Evolutionary conservation across 352 stramenopile genomes (phyloP).

Genomic region (Pythium dissimile): DNA sequence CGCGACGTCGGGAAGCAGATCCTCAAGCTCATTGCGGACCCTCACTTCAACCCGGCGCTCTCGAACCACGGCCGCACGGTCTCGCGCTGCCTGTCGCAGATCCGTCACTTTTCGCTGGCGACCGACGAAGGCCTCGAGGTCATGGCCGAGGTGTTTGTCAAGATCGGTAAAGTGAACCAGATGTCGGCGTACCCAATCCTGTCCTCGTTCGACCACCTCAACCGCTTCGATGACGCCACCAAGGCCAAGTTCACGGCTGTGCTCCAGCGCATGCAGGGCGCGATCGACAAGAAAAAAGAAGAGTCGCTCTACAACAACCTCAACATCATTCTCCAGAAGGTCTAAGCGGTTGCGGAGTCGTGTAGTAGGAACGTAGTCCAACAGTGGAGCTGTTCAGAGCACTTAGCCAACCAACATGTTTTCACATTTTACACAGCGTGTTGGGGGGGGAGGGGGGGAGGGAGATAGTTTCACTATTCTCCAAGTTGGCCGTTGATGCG

Average conservation of each 20-base stretch:
- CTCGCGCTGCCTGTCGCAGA: conserved; percentile 61
- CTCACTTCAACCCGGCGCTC: conserved; percentile 73
- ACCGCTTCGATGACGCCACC: conserved; percentile 59
- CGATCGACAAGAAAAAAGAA: conserved; percentile 78
- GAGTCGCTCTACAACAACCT: conserved; percentile 85
- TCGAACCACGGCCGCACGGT: conserved; percentile 72
- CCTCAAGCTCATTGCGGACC: conserved; percentile 51
- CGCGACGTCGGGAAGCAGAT: conserved; percentile 73
- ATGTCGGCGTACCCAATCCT: conserved; percentile 81
- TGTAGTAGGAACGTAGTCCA: background rate
- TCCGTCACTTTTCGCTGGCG: conserved; percentile 65
- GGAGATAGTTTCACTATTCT: too few relatives aligned
- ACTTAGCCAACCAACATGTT: too few relatives aligned
- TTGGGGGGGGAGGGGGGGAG: too few relatives aligned
- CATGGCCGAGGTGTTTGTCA: conserved; percentile 65
- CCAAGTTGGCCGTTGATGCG: too few relatives aligned
- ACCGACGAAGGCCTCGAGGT: conserved; percentile 76
- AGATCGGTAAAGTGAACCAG: conserved; percentile 84
- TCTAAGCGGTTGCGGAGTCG: conserved; percentile 24
- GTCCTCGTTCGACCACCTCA: conserved; percentile 77
- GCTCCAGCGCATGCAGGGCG: conserved; percentile 68
- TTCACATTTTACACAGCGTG: too few relatives aligned
- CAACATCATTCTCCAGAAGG: conserved; percentile 84
- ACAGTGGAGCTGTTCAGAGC: too few relatives aligned
- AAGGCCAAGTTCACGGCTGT: conserved; percentile 49